Evolutionary conservation across 1,284 basidiomycete genomes (phyloP), one percentile per base, ranked within the genome.

Genomic region (Mycosarcoma mackinlayi): DNA sequence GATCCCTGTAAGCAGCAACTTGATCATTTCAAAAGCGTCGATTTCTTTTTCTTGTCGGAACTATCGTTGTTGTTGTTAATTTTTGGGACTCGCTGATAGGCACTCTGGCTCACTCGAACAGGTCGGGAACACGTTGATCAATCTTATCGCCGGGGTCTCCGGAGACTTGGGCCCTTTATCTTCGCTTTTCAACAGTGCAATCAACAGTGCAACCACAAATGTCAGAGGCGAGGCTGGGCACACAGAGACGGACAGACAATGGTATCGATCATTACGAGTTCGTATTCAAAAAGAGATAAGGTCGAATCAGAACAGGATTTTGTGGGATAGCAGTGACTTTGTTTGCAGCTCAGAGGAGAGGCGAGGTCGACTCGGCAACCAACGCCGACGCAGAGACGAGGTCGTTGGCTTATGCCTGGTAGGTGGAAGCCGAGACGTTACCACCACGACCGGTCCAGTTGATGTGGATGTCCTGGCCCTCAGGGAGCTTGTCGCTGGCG

Each of bases 371-470:
- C 9, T 16, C 30, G 28, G 3, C 19, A 21, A 35, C 31, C 21
- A 31, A 13, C 14, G 31, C 16, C 31, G 42, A 23, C 14, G 25
- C 9, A 8, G 13, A 6, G 34, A 21, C 39, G 9, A n/a, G n/a
- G n/a, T n/a, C n/a, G n/a, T n/a, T n/a, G n/a, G 53, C 53, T 88
- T 89, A 98, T 79, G 92, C 92, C 83, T 88, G 88, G 88, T 98
- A 98, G 62, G 91, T 90, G 65, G 89, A 91, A 39, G 94, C 92
- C 56, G 94, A 93, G 73, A 98, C 92, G 76, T 90, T 92, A 68
- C 94, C 94, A 64, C 94, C 94, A 78, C 92, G 91, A 60, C 93
- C 93, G 73, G 92, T 94, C 92, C 85, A 80, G 85, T 86, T 86
- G 85, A 87, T 83, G 85, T 86, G 84, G 84, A 81, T 84, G 84